Percentiles rank a stretch among this genome's conserved stretches.
These are phyloP conservation scores for Capsicum chinense DNA, from an alignment of 257 asterid genomes.

Conservation along the genomic window DNA sequence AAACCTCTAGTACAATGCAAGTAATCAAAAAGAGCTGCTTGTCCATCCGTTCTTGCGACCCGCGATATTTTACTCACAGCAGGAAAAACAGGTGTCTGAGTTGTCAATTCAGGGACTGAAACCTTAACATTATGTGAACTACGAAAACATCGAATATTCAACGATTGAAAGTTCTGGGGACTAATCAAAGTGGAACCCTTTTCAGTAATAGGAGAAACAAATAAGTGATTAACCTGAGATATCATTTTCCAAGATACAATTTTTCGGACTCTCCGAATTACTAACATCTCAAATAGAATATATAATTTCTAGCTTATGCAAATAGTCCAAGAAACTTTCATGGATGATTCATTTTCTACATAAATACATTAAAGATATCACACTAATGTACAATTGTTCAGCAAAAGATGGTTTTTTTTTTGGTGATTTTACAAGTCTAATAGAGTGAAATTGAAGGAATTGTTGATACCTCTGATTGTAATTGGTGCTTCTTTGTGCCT, in stretches of 20 bases:
- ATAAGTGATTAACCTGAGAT: constrained; percentile 36
- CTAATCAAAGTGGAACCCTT: constrained; percentile 24
- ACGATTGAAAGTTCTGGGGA: constrained; percentile 35
- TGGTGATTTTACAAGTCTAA: background rate
- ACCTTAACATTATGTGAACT: constrained; percentile 30
- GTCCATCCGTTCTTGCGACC: constrained; percentile 61
- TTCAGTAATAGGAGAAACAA: constrained; percentile 32
- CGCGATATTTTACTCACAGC: constrained; percentile 37
- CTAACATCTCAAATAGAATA: constrained; percentile 37
- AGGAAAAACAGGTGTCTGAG: constrained; percentile 27
- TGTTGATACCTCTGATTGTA: background rate
- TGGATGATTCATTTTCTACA: background rate
- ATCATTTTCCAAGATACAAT: constrained; percentile 43
- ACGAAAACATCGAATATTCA: constrained; percentile 41
- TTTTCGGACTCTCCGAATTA: constrained; percentile 38
- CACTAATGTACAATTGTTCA: background rate
- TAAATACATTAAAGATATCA: background rate
- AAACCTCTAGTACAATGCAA: constrained; percentile 83
- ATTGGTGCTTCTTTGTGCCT: background rate
- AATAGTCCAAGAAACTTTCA: background rate
- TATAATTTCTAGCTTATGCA: background rate
- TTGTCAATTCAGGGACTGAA: constrained; percentile 39
- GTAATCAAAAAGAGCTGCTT: constrained; percentile 81
- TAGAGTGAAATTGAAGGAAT: constrained; percentile 7
- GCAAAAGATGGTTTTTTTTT: background rate